Evolutionary conservation across 2,329 filamentous ascomycete species (phyloP), one percentile per base, ranked within the genome.

Genomic region (Calonectria pseudoreteaudii): DNA sequence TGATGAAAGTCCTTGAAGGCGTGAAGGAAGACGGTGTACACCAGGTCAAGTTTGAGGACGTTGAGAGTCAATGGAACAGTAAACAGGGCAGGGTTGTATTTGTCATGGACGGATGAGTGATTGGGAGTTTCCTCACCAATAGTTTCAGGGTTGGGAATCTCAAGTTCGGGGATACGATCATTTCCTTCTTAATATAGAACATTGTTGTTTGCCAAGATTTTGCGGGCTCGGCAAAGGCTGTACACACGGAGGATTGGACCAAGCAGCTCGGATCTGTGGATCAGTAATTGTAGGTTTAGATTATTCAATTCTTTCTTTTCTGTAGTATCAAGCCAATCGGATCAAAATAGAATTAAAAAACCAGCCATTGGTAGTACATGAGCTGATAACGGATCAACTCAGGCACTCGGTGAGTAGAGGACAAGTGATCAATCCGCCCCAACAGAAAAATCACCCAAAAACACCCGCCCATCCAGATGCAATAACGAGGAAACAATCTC

Each of bases 41-140:
- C 11, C 74, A 65, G 62, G 72, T 80, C 13, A 76, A 53, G 31
- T 65, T 82, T 36, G 75, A 76, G 34, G 76, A 82, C 66, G 70
- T 81, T 18, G 81, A 82, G 56, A 65, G 72, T 26, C 79, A 70
- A 4, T 82, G 81, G 81, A 41, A 53, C 3, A 74, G 66, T 14
- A 71, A 56, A 52, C 75, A 76, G 2, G 76, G 75, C 0, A 77
- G 81, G 36, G 75, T 83, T 44, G 80, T 82, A 11, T 78, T 83
- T 64, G 79, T 82, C 9, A 75, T 78, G 53, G 79, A 78, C 8
- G 13, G 34, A 41, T n/a, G 20, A 44, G 47, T 13, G 34, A 14
- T 20, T 31, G 31, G 34, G 7, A 47, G 10, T 13, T 23, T n/a
- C 5, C 20, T 47, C n/a, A 23, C 44, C 41, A 20, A 8, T 18